These are phyloP conservation scores for Phaffomyces thermotolerans DNA, from an alignment of 805 yeast genomes.

Conservation along the genomic window DNA sequence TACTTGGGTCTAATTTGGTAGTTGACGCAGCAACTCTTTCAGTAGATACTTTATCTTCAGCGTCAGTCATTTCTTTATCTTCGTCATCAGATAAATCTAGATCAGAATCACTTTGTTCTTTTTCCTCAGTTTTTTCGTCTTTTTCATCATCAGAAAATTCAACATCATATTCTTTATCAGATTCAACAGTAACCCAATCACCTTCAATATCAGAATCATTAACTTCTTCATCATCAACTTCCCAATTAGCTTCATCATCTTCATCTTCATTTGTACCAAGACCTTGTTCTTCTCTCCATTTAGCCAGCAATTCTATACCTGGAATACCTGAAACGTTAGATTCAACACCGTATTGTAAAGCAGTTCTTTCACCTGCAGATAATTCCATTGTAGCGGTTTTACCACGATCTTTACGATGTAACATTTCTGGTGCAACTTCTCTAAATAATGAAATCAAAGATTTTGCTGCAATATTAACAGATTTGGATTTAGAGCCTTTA, in stretches of 20 bases:
- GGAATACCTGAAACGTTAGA: conserved; percentile 64
- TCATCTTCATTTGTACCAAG: conserved; percentile 49
- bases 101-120: conserved; percentile 48
- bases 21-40: conserved; percentile 17
- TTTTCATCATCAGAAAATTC: conserved; percentile 44
- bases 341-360: conserved; percentile 68
- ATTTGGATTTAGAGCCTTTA: conserved; percentile 87
- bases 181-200: conserved; percentile 86
- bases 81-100: conserved; percentile 33
- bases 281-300: conserved; percentile 68
- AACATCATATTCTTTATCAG: conserved; percentile 67
- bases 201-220: conserved; percentile 62
- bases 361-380: conserved; percentile 50
- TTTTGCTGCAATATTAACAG: conserved; percentile 92
- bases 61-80: conserved; percentile 23
- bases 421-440: conserved; percentile 95
- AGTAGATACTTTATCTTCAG: neutral
- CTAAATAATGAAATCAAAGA: conserved; percentile 79
- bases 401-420: conserved; percentile 85
- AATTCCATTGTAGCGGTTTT: conserved; percentile 81
- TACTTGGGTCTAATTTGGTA: conserved; percentile 30
- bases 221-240: conserved; percentile 42
- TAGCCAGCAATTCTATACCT: conserved; percentile 82
- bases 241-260: conserved; percentile 58
- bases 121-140: conserved; percentile 22